These are phyloP conservation scores for Fusarium beomiforme DNA, from an alignment of 2,329 filamentous ascomycete species.

Conservation along the genomic window DNA sequence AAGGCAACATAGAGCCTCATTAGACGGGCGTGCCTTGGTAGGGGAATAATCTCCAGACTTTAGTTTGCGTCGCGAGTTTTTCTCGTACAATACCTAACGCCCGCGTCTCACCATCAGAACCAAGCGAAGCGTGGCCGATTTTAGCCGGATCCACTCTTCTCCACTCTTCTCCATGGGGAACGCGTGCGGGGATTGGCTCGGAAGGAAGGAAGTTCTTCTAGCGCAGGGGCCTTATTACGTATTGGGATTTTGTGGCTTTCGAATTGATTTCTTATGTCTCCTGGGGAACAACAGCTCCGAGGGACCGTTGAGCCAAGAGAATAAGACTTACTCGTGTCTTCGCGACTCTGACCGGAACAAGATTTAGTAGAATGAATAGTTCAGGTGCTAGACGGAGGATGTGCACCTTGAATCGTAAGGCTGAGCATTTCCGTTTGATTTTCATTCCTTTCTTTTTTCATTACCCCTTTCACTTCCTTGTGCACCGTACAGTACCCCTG, in stretches of 20 bases:
- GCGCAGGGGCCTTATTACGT: slow-evolving; percentile 13
- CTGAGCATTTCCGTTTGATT: not conserved
- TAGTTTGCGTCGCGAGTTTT: slow-evolving; percentile 1
- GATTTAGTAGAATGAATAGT: not conserved
- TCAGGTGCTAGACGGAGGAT: not conserved
- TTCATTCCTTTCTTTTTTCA: not conserved
- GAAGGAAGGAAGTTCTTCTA: not conserved
- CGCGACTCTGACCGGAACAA: not conserved
- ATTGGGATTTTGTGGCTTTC: not conserved
- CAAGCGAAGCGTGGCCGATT: not conserved
- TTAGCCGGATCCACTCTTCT: slow-evolving; percentile 20
- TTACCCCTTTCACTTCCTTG: not conserved
- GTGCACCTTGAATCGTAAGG: not conserved
- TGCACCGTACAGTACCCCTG: not conserved
- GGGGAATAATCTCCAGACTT: not conserved
- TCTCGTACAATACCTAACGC: slow-evolving; percentile 2
- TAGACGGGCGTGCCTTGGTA: too few species aligned
- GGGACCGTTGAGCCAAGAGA: not conserved
- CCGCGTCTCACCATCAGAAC: slow-evolving; percentile 5
- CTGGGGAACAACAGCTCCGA: slow-evolving; percentile 7
- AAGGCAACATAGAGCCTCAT: slow-evolving; percentile 19
- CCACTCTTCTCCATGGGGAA: slow-evolving; percentile 28
- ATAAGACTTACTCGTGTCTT: not conserved
- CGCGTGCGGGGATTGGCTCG: slow-evolving; percentile 28
- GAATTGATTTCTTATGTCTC: not conserved